Conservation (phyloP, 2,329 filamentous ascomycete genomes). For the Colletotrichum sp. region DNA sequence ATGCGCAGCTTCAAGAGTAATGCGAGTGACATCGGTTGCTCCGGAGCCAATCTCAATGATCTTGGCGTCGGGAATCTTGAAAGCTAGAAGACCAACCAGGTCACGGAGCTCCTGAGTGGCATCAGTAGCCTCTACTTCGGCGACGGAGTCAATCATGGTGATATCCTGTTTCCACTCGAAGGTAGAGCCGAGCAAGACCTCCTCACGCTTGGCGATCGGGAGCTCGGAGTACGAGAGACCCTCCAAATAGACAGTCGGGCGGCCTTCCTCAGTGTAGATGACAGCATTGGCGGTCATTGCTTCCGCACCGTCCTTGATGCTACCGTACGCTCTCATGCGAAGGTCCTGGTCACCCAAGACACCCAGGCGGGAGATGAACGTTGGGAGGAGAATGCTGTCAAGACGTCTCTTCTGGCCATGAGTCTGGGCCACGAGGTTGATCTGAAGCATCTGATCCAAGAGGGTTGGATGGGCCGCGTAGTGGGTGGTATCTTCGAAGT, state of each 20-base stretch:
- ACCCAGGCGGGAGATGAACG: background rate
- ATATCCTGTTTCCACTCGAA: conserved; percentile 6
- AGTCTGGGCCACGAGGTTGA: conserved; percentile 1
- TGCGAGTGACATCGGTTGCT: background rate
- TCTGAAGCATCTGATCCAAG: conserved; percentile 8
- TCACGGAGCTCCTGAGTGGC: background rate
- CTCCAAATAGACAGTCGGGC: background rate
- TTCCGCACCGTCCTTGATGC: background rate
- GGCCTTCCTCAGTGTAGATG: conserved; percentile 6
- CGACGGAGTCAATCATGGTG: background rate
- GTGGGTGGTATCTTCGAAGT: conserved; percentile 4
- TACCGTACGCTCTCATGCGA: background rate
- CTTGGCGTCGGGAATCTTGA: conserved; percentile 1
- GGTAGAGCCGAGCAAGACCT: background rate
- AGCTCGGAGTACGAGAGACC: conserved; percentile 5
- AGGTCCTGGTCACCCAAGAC: background rate
- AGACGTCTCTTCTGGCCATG: background rate
- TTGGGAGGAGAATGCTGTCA: background rate
- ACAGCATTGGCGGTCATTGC: background rate
- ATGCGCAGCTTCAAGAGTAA: background rate
- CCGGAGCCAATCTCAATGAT: background rate
- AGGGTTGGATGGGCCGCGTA: conserved; percentile 7
- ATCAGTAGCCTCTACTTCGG: background rate
- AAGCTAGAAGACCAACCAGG: background rate
- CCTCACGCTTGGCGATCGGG: background rate